Percentiles rank a stretch among this genome's conserved stretches.
These are phyloP conservation scores for Limonium bicolor DNA, from an alignment of 148 eudicot genomes.

Conservation along the genomic window DNA sequence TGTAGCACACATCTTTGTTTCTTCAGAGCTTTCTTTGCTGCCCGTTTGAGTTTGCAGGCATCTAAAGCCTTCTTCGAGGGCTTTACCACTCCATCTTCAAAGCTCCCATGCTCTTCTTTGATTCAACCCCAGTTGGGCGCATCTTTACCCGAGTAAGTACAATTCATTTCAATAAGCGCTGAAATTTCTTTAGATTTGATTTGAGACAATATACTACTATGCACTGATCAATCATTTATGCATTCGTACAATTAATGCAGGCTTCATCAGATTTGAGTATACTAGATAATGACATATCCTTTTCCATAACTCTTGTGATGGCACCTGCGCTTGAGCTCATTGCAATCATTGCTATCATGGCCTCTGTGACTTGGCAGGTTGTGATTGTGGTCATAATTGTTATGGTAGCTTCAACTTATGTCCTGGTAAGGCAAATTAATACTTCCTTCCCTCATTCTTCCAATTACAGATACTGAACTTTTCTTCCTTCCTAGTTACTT, in stretches of 20 bases:
- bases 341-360: conserved; percentile 25
- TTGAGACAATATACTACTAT: too few species aligned
- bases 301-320: conserved; percentile 12
- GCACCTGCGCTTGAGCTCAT: conserved; percentile 25
- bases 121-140: conserved; percentile 62
- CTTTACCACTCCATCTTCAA: conserved; percentile 27
- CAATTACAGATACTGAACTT: background rate
- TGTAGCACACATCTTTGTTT: conserved; percentile 25
- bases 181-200: too few species aligned
- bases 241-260: conserved; percentile 19
- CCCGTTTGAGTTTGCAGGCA: conserved; percentile 39
- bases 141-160: conserved; percentile 56
- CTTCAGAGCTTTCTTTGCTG: conserved; percentile 28
- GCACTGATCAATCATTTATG: too few species aligned
- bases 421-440: conserved; percentile 26
- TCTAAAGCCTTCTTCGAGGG: conserved; percentile 33
- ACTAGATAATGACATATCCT: conserved; percentile 40
- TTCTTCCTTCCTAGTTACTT: background rate
- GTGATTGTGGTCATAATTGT: conserved; percentile 41
- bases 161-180: too few species aligned
- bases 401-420: conserved; percentile 22
- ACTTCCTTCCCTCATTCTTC: background rate
- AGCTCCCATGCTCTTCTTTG: conserved; percentile 63
- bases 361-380: conserved; percentile 54
- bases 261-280: conserved; percentile 55